Base-by-base conservation (phyloP, 2,329 filamentous ascomycete genomes). In the Dissoconium aciculare region DNA sequence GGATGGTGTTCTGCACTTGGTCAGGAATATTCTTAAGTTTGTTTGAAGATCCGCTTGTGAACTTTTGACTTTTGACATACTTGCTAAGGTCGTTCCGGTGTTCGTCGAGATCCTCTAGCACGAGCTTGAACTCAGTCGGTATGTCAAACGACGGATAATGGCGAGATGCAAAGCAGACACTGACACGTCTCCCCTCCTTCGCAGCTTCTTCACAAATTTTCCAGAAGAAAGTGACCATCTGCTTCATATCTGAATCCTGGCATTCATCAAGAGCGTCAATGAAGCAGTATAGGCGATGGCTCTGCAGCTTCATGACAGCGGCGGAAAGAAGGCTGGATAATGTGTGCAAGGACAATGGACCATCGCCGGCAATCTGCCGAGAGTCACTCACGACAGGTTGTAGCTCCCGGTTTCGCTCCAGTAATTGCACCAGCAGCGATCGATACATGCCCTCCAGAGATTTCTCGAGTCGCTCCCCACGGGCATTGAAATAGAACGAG, bases 401-500 rank as follows among this genome's bases (percentile, higher is more conserved):
- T 0, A 66, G 43, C 0, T 57, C 46, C 0, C 53, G 46, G 1
- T 47, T 33, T 1, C 46, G 38, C 0, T 51, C 14, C 0, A 71
- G 44, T 0, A 71, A 43, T 21, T 71, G 64, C 1, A 51, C 37
- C 0, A 71, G 32, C 0, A 72, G 32, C 0, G 64, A 64, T 3
- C 66, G 55, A 37, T 67, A 69, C 46, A 72, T 56, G 0, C 69
- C 67, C 0, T 48, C 15, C 0, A 54, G 50, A 0, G 64, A 58
- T 31, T 52, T 66, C 27, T 71, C 63, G 5, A 64, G 42, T 4
- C 46, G 16, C 0, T 50, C 46, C 0, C 62, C 63, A 31, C 59
- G 46, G 0, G 62, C 62, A 33, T 66, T 60, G 51, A 67, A 67
- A 50, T 66, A 67, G 42, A 65, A 67, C 0, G 55, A 58, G 1